Conservation (phyloP, 345 rosid genomes). For the Brassica nigra region DNA sequence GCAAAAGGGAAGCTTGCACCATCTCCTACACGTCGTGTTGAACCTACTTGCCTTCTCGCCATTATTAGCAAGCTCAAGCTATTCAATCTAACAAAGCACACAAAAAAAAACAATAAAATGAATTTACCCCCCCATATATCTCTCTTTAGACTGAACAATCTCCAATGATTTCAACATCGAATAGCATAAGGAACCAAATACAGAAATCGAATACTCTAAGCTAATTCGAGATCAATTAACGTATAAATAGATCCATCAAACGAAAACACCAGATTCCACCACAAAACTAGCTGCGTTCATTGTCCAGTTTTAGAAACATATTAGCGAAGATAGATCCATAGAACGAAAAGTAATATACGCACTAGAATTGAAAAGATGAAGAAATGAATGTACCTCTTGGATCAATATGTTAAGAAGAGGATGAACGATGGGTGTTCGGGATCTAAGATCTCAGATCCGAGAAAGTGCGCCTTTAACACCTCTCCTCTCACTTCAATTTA, state of each 20-base stretch:
- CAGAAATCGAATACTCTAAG: not conserved
- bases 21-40: slow-evolving; percentile 74
- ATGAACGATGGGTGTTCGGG: slow-evolving; percentile 6
- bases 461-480: slow-evolving; percentile 42
- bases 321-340: too few relatives aligned
- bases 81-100: slow-evolving; percentile 23
- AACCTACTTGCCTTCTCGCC: slow-evolving; percentile 87
- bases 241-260: slow-evolving; percentile 29
- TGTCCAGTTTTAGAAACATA: not conserved
- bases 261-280: slow-evolving; percentile 5
- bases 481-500: slow-evolving; percentile 38
- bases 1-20: slow-evolving; percentile 74
- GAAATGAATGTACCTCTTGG: slow-evolving; percentile 29
- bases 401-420: slow-evolving; percentile 3
- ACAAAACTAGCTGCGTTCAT: slow-evolving; percentile 17
- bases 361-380: too few relatives aligned
- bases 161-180: slow-evolving; percentile 1
- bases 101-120: not conserved
- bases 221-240: slow-evolving; percentile 2
- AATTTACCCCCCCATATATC: not conserved
- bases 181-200: slow-evolving; percentile 12
- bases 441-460: slow-evolving; percentile 50
- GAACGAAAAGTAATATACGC: too few relatives aligned
- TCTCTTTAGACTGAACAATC: not conserved
- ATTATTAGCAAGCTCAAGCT: slow-evolving; percentile 39